A percentile compares a stretch with the other conserved stretches of the same genome.
phyloP scores from a whole-genome alignment of 805 yeast species.

The Komagataella populi region DNA sequence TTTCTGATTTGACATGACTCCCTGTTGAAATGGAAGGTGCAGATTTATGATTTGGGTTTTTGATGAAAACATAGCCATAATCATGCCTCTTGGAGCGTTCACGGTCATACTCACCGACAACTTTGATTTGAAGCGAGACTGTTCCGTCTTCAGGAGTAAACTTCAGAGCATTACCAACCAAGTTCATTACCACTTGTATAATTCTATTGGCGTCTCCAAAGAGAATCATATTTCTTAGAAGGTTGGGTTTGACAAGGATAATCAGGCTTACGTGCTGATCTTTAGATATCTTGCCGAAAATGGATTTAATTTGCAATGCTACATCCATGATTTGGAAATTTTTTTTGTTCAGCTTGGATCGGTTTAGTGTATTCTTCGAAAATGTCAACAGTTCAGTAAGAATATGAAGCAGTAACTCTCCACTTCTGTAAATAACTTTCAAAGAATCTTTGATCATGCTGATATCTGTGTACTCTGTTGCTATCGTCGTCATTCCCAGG shows the following conservation, averaged over 20 bases:
- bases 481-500: conserved; percentile 87
- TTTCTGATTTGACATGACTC: background rate
- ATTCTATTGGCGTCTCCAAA: conserved; percentile 86
- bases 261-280: conserved; percentile 64
- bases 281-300: conserved; percentile 66
- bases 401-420: conserved; percentile 79
- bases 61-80: conserved; percentile 32
- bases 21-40: background rate
- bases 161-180: conserved; percentile 82
- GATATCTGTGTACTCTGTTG: conserved; percentile 73
- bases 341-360: conserved; percentile 71
- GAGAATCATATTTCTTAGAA: conserved; percentile 46
- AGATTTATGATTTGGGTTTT: conserved; percentile 5
- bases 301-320: conserved; percentile 72
- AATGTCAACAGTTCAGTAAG: conserved; percentile 85
- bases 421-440: conserved; percentile 78
- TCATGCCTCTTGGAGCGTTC: conserved; percentile 25
- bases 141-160: conserved; percentile 86
- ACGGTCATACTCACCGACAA: conserved; percentile 64
- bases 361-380: conserved; percentile 80
- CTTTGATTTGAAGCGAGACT: conserved; percentile 47
- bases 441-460: conserved; percentile 59
- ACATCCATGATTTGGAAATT: conserved; percentile 72
- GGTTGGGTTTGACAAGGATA: conserved; percentile 49
- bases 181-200: conserved; percentile 83